Percentiles rank a stretch among this genome's conserved stretches.
phyloP scores from a whole-genome alignment of 2,329 filamentous ascomycete species.

The Ophiostoma quercus region DNA sequence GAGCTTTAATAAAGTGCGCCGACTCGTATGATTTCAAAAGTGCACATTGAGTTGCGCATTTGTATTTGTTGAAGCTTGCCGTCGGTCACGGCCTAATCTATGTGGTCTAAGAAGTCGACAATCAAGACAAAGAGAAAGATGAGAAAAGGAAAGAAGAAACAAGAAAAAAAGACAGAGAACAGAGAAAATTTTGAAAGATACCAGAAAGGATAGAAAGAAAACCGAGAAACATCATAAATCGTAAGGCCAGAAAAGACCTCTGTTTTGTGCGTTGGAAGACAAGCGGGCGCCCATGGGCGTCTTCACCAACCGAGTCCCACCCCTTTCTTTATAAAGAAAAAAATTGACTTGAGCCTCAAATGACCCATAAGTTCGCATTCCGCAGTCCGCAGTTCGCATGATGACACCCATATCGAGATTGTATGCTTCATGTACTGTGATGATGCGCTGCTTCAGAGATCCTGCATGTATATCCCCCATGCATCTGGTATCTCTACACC shows the following conservation, averaged over 20 bases:
- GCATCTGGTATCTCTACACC: background rate
- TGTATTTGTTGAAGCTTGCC: background rate
- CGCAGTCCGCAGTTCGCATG: too few relatives aligned
- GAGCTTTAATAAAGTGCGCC: background rate
- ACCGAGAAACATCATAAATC: constrained; percentile 1
- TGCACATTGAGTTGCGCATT: background rate
- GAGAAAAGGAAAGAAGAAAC: background rate
- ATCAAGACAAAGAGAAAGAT: background rate
- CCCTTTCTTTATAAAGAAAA: too few relatives aligned
- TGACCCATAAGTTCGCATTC: too few relatives aligned
- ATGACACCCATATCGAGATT: too few relatives aligned
- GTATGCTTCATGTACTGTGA: too few relatives aligned
- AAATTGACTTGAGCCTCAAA: too few relatives aligned
- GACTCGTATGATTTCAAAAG: background rate
- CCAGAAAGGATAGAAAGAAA: background rate
- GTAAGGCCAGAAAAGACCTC: background rate
- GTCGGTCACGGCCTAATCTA: background rate
- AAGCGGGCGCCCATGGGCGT: too few relatives aligned
- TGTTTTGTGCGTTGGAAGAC: background rate
- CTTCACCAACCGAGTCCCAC: too few relatives aligned
- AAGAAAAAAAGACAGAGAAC: background rate
- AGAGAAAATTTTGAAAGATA: background rate
- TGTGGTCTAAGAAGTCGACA: background rate
- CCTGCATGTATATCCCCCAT: too few relatives aligned
- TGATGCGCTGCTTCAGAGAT: too few relatives aligned